Evolutionary conservation across 2,329 filamentous ascomycete genomes (phyloP).

Genomic region (Verticillium nonalfalfae): DNA sequence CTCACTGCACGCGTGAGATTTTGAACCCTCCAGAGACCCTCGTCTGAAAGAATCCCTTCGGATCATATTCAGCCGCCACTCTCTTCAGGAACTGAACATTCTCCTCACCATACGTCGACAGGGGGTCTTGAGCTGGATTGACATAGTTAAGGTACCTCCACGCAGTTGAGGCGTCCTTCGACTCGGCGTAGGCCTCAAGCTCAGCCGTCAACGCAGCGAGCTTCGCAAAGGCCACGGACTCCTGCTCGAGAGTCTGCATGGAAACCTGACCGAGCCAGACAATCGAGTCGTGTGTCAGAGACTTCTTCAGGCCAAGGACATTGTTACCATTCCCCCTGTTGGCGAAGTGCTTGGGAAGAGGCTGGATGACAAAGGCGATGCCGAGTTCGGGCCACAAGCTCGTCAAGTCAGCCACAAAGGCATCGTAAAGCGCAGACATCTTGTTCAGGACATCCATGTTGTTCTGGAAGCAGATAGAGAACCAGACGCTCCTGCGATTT

Average conservation of each 20-base stretch:
- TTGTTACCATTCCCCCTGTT: not conserved
- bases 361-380: constrained; percentile 4
- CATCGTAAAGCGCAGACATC: not conserved
- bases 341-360: constrained; percentile 4
- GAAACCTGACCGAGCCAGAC: constrained; percentile 1
- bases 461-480: constrained; percentile 2
- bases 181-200: constrained; percentile 15
- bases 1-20: constrained; percentile 1
- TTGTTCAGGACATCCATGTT: not conserved
- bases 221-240: constrained; percentile 20
- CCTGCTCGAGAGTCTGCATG: constrained; percentile 17
- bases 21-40: constrained; percentile 21
- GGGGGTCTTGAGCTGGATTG: constrained; percentile 18
- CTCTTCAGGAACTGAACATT: constrained; percentile 19
- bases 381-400: not conserved
- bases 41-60: constrained; percentile 22
- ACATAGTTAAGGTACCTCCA: constrained; percentile 31
- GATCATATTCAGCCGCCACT: constrained; percentile 24
- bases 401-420: not conserved
- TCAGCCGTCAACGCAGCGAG: constrained; percentile 20
- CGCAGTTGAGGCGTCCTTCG: constrained; percentile 10
- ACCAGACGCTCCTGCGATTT: constrained; percentile 2
- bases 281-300: not conserved
- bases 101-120: constrained; percentile 22
- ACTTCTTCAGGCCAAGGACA: constrained; percentile 2